phyloP scores from a whole-genome alignment of 805 yeast genomes.

The Candida krabiensis region DNA sequence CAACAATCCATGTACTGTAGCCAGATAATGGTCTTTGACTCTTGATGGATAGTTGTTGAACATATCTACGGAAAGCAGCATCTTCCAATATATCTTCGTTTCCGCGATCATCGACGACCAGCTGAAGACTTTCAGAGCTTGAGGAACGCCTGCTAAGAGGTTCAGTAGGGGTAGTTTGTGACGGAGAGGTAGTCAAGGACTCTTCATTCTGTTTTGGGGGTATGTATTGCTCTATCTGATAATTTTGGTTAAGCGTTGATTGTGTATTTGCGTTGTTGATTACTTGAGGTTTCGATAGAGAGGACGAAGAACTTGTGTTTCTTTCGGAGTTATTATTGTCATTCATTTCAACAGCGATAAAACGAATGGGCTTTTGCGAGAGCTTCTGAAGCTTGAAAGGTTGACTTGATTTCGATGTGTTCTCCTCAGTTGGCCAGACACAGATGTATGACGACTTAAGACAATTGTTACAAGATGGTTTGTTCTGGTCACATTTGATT shows the following conservation, averaged over 20 bases:
- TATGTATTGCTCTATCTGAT: not conserved
- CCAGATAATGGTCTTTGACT: not conserved
- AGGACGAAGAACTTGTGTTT: not conserved
- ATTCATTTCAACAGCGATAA: slow-evolving; percentile 19
- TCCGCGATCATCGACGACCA: not conserved
- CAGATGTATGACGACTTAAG: slow-evolving; percentile 2
- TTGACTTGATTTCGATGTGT: not conserved
- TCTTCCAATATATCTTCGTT: slow-evolving; percentile 1
- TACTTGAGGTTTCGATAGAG: not conserved
- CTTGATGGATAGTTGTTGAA: not conserved
- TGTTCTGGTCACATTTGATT: slow-evolving; percentile 1
- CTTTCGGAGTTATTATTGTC: slow-evolving; percentile 28
- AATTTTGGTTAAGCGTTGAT: not conserved
- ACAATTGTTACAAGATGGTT: slow-evolving; percentile 4
- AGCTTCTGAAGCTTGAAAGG: slow-evolving; percentile 1
- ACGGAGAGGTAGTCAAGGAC: not conserved
- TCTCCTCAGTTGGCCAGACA: slow-evolving; percentile 4
- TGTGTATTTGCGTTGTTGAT: not conserved
- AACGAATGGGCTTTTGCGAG: slow-evolving; percentile 9
- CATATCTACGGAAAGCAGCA: slow-evolving; percentile 4
- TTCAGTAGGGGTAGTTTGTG: no score
- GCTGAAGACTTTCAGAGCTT: not conserved
- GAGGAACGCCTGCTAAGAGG: no score
- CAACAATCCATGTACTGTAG: slow-evolving; percentile 3
- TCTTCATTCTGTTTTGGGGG: no score